phyloP scores from a whole-genome alignment of 768 basidiomycete species.

The Podaxis mareebaensis region DNA sequence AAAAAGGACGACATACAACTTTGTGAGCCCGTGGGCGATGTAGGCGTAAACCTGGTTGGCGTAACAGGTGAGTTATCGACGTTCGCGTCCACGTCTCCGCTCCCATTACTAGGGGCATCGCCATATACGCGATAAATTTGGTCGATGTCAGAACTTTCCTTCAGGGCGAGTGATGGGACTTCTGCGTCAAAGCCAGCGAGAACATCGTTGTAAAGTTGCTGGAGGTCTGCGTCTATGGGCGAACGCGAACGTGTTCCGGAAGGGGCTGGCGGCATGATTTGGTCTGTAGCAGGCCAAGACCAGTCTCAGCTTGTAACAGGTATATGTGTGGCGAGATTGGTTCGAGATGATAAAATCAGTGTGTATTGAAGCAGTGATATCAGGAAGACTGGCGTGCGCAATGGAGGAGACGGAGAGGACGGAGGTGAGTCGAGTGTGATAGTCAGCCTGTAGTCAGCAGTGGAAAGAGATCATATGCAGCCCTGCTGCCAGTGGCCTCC shows the following conservation, averaged over 20 bases:
- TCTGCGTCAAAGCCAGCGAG: slow-evolving; percentile 66
- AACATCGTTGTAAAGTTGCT: slow-evolving; percentile 74
- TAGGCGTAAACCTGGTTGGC: slow-evolving; percentile 18
- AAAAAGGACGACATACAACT: slow-evolving; percentile 10
- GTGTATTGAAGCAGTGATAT: neutral
- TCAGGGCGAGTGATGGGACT: slow-evolving; percentile 25
- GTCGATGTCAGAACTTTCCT: slow-evolving; percentile 31
- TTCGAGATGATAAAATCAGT: neutral
- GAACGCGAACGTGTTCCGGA: slow-evolving; percentile 21
- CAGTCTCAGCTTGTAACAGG: neutral
- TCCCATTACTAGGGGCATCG: slow-evolving; percentile 23
- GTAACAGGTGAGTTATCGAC: slow-evolving; percentile 18
- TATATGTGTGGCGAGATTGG: neutral
- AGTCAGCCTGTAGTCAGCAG: slow-evolving; percentile 12
- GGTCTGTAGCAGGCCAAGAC: slow-evolving; percentile 1
- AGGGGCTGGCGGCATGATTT: slow-evolving; percentile 14
- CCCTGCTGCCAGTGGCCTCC: slow-evolving; percentile 3
- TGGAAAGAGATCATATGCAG: slow-evolving; percentile 9
- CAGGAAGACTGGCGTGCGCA: neutral
- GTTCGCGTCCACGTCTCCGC: slow-evolving; percentile 11
- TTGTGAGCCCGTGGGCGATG: slow-evolving; percentile 9
- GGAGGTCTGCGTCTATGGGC: slow-evolving; percentile 70
- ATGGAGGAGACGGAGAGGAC: neutral
- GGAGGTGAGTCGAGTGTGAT: slow-evolving; percentile 4
- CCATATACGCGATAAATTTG: slow-evolving; percentile 40